phyloP scores from a whole-genome alignment of 208 protist genomes.

The Acanthamoeba sp. region DNA sequence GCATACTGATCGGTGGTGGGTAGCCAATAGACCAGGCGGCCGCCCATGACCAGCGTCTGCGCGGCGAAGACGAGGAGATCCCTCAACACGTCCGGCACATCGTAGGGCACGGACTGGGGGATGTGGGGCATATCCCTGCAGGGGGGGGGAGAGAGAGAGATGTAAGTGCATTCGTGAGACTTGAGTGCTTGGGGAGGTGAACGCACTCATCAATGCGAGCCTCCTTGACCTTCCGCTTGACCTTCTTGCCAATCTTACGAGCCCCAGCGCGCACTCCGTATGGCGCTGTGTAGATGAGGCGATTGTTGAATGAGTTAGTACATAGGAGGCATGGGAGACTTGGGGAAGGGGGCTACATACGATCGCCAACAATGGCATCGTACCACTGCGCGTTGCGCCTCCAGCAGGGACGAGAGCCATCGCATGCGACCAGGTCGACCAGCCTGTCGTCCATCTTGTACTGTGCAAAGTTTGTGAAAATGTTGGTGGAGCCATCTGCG shows the following conservation, averaged over 20 bases:
- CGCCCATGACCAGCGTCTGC: slow-evolving; percentile 91
- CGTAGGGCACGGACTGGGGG: slow-evolving; percentile 81
- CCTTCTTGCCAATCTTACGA: slow-evolving; percentile 79
- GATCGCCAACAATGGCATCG: slow-evolving; percentile 95
- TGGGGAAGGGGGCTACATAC: slow-evolving; percentile 84
- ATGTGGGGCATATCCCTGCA: slow-evolving; percentile 71
- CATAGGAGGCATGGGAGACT: no score
- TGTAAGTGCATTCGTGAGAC: background rate
- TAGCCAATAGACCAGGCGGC: slow-evolving; percentile 95
- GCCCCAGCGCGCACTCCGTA: slow-evolving; percentile 87
- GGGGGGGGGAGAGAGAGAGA: background rate
- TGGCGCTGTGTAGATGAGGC: no score
- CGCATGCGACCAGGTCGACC: slow-evolving; percentile 91
- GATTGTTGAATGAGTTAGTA: no score
- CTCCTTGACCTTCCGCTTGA: slow-evolving; percentile 75
- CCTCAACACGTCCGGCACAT: slow-evolving; percentile 89
- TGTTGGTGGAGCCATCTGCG: slow-evolving; percentile 82
- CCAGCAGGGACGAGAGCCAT: slow-evolving; percentile 88
- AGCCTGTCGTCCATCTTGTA: slow-evolving; percentile 88
- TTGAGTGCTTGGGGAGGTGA: background rate
- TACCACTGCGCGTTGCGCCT: slow-evolving; percentile 86
- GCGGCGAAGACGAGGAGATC: slow-evolving; percentile 96
- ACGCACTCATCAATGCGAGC: slow-evolving; percentile 62
- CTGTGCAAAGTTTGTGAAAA: slow-evolving; percentile 93
- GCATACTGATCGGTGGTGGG: slow-evolving; percentile 91